Conservation (phyloP, 2,329 filamentous ascomycete genomes). For the Fusarium udum region DNA sequence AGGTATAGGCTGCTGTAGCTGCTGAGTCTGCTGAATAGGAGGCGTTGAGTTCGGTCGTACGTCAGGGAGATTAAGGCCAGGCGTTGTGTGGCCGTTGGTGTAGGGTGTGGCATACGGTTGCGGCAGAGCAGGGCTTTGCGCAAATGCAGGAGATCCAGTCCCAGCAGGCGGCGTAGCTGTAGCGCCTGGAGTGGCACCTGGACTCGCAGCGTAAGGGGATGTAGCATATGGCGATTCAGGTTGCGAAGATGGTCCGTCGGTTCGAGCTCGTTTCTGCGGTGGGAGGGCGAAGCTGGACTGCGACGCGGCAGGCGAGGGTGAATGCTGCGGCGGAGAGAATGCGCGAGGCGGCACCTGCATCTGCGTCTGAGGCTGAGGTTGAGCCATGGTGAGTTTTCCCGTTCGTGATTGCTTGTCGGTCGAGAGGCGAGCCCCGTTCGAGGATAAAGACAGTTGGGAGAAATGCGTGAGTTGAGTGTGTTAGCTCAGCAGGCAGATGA, state of each 20-base stretch:
- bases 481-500: conserved; percentile 58
- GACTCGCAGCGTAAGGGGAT: conserved; percentile 61
- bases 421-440: conserved; percentile 10
- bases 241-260: conserved; percentile 73
- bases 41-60: conserved; percentile 47
- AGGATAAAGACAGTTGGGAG: conserved; percentile 11
- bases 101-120: conserved; percentile 51
- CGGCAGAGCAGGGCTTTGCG: conserved; percentile 47
- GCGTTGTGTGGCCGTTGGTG: conserved; percentile 51
- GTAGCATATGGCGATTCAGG: conserved; percentile 69
- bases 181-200: conserved; percentile 54
- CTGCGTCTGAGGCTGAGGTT: conserved; percentile 61
- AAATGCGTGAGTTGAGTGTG: conserved; percentile 26
- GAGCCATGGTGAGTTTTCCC: conserved; percentile 59
- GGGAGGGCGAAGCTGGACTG: conserved; percentile 67
- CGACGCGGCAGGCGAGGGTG: conserved; percentile 68
- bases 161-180: conserved; percentile 53
- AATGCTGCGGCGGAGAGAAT: conserved; percentile 71
- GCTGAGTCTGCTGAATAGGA: conserved; percentile 47
- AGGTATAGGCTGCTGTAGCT: conserved; percentile 33
- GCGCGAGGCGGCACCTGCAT: conserved; percentile 59
- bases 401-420: conserved; percentile 5
- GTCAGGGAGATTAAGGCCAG: conserved; percentile 49
- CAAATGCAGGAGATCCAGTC: conserved; percentile 50
- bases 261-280: conserved; percentile 70